Evolutionary conservation across 2,329 filamentous ascomycete species (phyloP).

Genomic region (Ophiocordyceps polyrhachis-furcata): DNA sequence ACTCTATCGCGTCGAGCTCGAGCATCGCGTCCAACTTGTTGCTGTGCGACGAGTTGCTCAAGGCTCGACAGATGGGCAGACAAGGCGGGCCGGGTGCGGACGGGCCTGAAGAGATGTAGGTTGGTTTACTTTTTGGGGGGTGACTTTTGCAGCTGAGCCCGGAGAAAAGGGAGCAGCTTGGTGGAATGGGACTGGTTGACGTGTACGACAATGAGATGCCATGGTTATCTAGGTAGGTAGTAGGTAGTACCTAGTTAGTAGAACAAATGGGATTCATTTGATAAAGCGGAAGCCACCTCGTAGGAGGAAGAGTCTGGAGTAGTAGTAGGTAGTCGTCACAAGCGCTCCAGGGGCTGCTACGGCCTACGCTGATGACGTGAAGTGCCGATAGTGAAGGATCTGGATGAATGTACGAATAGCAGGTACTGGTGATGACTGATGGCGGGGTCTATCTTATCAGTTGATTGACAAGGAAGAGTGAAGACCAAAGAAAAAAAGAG

Average conservation of each 20-base stretch:
- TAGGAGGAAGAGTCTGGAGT: no score
- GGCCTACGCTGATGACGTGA: background rate
- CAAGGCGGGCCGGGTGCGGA: conserved; percentile 43
- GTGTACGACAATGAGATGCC: background rate
- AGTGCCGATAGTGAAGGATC: background rate
- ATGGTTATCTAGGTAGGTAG: no score
- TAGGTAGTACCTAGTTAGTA: no score
- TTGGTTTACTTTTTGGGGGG: conserved; percentile 4
- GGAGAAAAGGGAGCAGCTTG: background rate
- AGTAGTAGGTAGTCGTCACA: no score
- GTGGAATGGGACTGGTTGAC: background rate
- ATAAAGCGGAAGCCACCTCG: background rate
- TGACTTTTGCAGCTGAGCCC: background rate
- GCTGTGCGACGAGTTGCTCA: conserved; percentile 90
- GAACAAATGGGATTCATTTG: background rate
- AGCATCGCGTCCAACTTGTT: conserved; percentile 91
- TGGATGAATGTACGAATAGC: background rate
- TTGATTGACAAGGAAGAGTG: background rate
- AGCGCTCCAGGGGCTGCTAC: no score
- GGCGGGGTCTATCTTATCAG: background rate
- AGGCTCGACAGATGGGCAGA: conserved; percentile 86
- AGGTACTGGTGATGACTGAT: background rate
- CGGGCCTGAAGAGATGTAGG: conserved; percentile 33
- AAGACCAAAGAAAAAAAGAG: no score
- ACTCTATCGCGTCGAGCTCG: conserved; percentile 82